These are phyloP conservation scores for Drosera spatulata DNA, from an alignment of 179 eudicot species.

Conservation along the genomic window DNA sequence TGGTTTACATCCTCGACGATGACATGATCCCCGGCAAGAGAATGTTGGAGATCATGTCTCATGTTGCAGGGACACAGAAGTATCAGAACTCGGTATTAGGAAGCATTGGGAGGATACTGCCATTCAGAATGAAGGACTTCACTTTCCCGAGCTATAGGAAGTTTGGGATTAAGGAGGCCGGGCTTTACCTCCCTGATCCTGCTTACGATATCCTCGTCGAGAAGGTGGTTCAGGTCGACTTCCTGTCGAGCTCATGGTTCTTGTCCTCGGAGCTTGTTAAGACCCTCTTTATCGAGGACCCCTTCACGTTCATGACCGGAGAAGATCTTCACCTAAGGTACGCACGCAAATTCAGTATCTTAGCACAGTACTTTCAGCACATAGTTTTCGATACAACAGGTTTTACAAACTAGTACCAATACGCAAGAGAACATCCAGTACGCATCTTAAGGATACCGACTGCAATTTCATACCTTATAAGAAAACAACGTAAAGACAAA, in stretches of 20 bases:
- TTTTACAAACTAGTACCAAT: no score
- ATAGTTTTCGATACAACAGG: no score
- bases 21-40: conserved; percentile 94
- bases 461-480: no score
- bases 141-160: conserved; percentile 89
- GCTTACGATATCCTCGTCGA: conserved; percentile 82
- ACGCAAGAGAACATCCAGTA: no score
- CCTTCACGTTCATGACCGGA: conserved; percentile 82
- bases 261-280: conserved; percentile 77
- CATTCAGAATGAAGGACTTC: conserved; percentile 81
- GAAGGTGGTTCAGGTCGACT: conserved; percentile 81
- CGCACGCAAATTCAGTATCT: not conserved
- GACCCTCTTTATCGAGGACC: conserved; percentile 76
- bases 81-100: conserved; percentile 83
- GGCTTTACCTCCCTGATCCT: conserved; percentile 92
- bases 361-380: no score
- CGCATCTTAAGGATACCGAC: no score
- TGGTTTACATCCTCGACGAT: conserved; percentile 81
- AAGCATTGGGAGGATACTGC: conserved; percentile 88
- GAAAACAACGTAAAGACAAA: no score
- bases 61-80: conserved; percentile 87
- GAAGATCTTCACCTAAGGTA: conserved; percentile 95
- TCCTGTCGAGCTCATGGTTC: conserved; percentile 96
- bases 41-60: conserved; percentile 76
- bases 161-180: conserved; percentile 86